These are phyloP conservation scores for Entrophospora sp. DNA, from an alignment of 192 early-diverging fungal species.

Conservation along the genomic window DNA sequence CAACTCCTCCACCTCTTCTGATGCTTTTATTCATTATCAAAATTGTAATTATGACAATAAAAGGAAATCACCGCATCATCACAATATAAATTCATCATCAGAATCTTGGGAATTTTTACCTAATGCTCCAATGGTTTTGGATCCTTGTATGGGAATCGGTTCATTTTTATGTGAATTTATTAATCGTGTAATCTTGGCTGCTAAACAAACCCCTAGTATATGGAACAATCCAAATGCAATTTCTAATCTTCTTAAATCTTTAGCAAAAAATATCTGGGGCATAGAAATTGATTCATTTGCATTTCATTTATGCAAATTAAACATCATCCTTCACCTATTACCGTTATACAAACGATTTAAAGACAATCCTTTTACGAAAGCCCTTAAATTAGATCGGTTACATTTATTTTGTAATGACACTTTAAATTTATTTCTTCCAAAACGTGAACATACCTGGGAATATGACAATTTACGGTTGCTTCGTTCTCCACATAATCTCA, in stretches of 20 bases:
- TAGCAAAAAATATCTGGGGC: slow-evolving; percentile 41
- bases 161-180: slow-evolving; percentile 45
- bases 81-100: too few species aligned
- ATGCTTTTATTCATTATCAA: too few species aligned
- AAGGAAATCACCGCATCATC: too few species aligned
- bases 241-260: slow-evolving; percentile 25
- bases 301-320: slow-evolving; percentile 40
- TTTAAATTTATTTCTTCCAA: slow-evolving; percentile 33
- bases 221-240: slow-evolving; percentile 33
- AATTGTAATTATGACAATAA: too few species aligned
- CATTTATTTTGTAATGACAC: slow-evolving; percentile 48
- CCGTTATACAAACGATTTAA: slow-evolving; percentile 35
- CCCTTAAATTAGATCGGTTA: slow-evolving; percentile 26
- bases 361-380: neutral
- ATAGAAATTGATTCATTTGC: slow-evolving; percentile 50
- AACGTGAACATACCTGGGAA: slow-evolving; percentile 31
- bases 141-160: slow-evolving; percentile 52
- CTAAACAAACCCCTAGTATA: slow-evolving; percentile 17
- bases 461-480: slow-evolving; percentile 27
- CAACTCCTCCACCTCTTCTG: neutral
- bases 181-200: slow-evolving; percentile 26
- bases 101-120: neutral
- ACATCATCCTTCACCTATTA: slow-evolving; percentile 38
- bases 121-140: slow-evolving; percentile 29
- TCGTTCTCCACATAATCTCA: slow-evolving; percentile 30